Conservation (phyloP, 1,284 basidiomycete genomes). For the Rhodotorula sp. region DNA sequence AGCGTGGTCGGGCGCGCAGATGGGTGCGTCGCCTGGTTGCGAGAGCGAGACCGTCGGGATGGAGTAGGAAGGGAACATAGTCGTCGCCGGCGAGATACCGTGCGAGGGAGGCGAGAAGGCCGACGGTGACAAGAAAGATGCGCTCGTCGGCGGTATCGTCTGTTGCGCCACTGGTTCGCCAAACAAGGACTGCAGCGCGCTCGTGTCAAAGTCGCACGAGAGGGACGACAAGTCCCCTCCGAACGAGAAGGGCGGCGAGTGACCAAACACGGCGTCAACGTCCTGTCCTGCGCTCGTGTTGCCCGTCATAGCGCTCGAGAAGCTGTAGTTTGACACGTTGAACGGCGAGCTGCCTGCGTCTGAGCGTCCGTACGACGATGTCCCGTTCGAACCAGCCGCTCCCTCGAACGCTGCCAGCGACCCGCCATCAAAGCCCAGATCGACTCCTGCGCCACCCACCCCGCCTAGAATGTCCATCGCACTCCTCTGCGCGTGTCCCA, state of each 20-base stretch:
- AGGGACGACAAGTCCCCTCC: background rate
- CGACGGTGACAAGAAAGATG: background rate
- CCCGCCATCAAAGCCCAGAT: background rate
- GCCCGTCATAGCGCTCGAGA: background rate
- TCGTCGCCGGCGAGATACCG: constrained; percentile 16
- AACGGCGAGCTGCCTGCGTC: constrained; percentile 1
- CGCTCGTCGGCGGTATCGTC: too few species aligned
- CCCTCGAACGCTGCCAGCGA: background rate
- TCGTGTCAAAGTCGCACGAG: constrained; percentile 14
- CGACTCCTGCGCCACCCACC: background rate
- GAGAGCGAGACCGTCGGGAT: background rate
- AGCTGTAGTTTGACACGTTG: background rate
- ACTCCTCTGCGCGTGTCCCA: too few species aligned
- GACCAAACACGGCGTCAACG: background rate
- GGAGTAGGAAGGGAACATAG: background rate
- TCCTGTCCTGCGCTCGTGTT: background rate
- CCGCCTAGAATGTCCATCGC: background rate
- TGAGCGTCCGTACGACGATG: too few species aligned
- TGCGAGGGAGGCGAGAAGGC: background rate
- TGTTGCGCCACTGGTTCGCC: background rate
- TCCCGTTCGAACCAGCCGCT: too few species aligned
- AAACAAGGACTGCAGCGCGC: constrained; percentile 7
- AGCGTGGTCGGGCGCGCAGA: background rate
- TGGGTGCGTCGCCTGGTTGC: background rate
- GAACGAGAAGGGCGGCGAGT: constrained; percentile 7